Base-by-base conservation (phyloP, 2,329 filamentous ascomycete genomes). In the Nemania sp. region DNA sequence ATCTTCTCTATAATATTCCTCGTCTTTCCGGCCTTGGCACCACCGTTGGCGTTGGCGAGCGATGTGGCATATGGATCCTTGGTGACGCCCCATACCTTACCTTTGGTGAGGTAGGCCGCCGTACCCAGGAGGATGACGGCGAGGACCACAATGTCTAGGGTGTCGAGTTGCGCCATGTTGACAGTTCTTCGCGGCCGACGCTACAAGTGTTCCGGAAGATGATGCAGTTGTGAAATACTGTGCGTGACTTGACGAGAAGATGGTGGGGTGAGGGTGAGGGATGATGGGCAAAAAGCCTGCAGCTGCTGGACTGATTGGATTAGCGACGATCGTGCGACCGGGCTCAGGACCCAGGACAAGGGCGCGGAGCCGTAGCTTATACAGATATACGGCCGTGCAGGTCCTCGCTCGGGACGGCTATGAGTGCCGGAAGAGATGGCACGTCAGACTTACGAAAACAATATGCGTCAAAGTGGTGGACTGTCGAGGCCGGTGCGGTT, bases 81-180 rank as follows among this genome's bases (percentile, higher is more conserved):
- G 67, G 85, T 84, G 54, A 96, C 84, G 29, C 86, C 93, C 93
- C 93, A 99, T 77, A 95, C 88, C 67, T 89, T 95, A 72, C 95
- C 95, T 76, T 99, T 99, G 68, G 95, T 98, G 79, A 99, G 96
- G 80, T 98, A 99, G 73, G 94, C 95, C 63, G 93, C 75, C 49
- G 92, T 97, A 68, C 92, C 95, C 60, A 96, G 76, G 57, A 98
- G 84, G 70, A 99, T 89, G 60, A 86, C 86, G 64, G 87, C 86
- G 68, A 99, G 90, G 83, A 99, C 95, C 72, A 97, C 78, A 71
- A 98, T 84, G 84, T 99, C 95, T 80, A 99, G 82, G 25, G 92
- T 96, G 76, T 99, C 95, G 75, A 99, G 87, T 83, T 97, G 90
- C 69, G 94, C 92, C 95, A 99, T 98, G 71, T 68, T 83, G 76